Conservation (phyloP, 331 rosid genomes). For the Prunus yedoensis region DNA sequence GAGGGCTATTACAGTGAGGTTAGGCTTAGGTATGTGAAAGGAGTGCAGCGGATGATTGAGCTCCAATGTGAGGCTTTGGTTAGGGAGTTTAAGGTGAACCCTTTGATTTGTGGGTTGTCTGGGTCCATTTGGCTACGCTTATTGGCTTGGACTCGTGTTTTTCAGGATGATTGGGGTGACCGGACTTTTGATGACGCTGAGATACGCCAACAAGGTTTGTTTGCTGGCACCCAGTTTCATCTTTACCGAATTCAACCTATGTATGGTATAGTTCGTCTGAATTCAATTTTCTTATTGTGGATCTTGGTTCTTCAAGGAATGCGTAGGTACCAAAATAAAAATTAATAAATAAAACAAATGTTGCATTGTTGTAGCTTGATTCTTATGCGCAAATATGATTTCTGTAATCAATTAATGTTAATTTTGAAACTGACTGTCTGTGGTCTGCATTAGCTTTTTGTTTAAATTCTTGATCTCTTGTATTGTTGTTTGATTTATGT, state of each 20-base stretch:
- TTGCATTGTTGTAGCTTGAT: not conserved
- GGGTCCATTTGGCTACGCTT: conserved; percentile 82
- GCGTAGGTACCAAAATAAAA: not conserved
- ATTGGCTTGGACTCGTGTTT: conserved; percentile 59
- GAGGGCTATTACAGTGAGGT: conserved; percentile 58
- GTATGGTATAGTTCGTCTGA: not conserved
- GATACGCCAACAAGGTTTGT: conserved; percentile 52
- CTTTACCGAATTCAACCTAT: not conserved
- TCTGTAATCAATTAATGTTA: not conserved
- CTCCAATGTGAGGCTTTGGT: conserved; percentile 76
- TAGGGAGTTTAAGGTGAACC: conserved; percentile 69
- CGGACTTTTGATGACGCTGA: conserved; percentile 53
- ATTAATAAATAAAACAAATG: not conserved
- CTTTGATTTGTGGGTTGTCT: conserved; percentile 75
- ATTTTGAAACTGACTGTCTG: not conserved
- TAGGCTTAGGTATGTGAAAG: conserved; percentile 68
- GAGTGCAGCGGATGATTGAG: conserved; percentile 79
- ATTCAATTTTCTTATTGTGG: not conserved
- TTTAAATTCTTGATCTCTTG: not conserved
- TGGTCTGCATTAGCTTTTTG: not conserved
- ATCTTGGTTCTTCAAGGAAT: not conserved
- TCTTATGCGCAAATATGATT: not conserved
- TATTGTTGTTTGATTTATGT: conserved; percentile 1
- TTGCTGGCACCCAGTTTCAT: not conserved
- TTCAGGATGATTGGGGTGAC: conserved; percentile 64